Conservation (phyloP, 164 flowering plant species). For the Stephania cephalantha region DNA sequence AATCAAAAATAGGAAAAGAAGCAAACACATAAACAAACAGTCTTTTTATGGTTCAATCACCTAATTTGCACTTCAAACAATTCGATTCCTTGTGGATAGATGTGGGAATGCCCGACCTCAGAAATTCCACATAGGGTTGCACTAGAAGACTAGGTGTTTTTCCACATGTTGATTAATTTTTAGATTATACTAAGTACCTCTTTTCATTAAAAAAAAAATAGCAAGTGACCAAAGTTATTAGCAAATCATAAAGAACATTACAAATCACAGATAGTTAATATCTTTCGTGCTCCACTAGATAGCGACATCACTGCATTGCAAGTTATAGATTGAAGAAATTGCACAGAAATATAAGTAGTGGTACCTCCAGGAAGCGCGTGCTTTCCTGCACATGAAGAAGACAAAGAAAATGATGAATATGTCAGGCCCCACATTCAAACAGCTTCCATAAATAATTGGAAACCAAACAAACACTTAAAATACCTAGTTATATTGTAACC, state of each 20-base stretch:
- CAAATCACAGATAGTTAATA: background rate
- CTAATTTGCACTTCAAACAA: background rate
- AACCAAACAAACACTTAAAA: background rate
- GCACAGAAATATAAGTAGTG: background rate
- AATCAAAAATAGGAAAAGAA: background rate
- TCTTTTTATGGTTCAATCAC: background rate
- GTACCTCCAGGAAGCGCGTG: slow-evolving; percentile 79
- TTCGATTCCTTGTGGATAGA: background rate
- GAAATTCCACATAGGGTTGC: too few species aligned
- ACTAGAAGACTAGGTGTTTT: too few species aligned
- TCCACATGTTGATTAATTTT: too few species aligned
- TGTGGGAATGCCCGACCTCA: background rate
- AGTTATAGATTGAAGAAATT: background rate
- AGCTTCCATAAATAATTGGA: too few species aligned
- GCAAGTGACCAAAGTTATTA: background rate
- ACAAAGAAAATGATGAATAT: slow-evolving; percentile 6
- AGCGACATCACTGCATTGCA: background rate
- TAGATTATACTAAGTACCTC: too few species aligned
- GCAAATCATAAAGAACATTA: background rate
- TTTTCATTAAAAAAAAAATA: too few species aligned
- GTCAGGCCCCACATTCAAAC: slow-evolving; percentile 5
- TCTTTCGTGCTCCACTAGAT: background rate
- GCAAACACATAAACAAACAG: background rate
- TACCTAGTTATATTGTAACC: background rate
- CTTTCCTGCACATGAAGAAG: slow-evolving; percentile 54